Evolutionary conservation across 768 basidiomycete genomes (phyloP).

Genomic region (Boletus tylopilopsis): DNA sequence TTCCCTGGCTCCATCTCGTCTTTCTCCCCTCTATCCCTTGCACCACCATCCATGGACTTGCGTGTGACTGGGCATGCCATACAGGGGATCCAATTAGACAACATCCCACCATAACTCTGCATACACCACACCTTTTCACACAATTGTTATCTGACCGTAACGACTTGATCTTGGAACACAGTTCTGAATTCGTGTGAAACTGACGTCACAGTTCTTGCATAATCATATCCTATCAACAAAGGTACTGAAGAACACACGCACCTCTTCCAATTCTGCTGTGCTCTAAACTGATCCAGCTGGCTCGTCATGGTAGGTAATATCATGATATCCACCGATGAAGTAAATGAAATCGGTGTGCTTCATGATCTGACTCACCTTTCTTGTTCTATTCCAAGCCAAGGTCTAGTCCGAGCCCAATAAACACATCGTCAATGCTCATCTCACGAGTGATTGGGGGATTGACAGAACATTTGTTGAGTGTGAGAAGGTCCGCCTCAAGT

Average conservation of each 20-base stretch:
- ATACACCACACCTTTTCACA: slow-evolving; percentile 99
- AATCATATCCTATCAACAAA: too few species aligned
- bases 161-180: slow-evolving; percentile 86
- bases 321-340: slow-evolving; percentile 79
- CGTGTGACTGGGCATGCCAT: slow-evolving; percentile 26
- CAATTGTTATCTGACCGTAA: slow-evolving; percentile 92
- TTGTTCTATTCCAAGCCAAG: slow-evolving; percentile 15
- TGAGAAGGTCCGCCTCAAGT: slow-evolving; percentile 86
- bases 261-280: slow-evolving; percentile 97
- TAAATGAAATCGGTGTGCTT: slow-evolving; percentile 66
- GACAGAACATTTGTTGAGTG: slow-evolving; percentile 55
- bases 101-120: slow-evolving; percentile 89
- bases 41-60: slow-evolving; percentile 4
- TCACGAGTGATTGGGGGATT: slow-evolving; percentile 20
- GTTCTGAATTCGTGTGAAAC: slow-evolving; percentile 89
- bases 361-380: slow-evolving; percentile 31
- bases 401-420: slow-evolving; percentile 74
- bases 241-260: slow-evolving; percentile 29
- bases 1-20: slow-evolving; percentile 73
- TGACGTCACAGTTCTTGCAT: slow-evolving; percentile 88
- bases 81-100: slow-evolving; percentile 62
- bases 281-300: slow-evolving; percentile 95
- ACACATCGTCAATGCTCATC: slow-evolving; percentile 44
- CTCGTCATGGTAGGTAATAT: slow-evolving; percentile 98
- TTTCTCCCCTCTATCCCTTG: slow-evolving; percentile 29